A percentile compares a stretch with the other conserved stretches of the same genome.
These are phyloP conservation scores for Batkoa obscura DNA, from an alignment of 371 early-diverging fungal genomes.

Conservation along the genomic window DNA sequence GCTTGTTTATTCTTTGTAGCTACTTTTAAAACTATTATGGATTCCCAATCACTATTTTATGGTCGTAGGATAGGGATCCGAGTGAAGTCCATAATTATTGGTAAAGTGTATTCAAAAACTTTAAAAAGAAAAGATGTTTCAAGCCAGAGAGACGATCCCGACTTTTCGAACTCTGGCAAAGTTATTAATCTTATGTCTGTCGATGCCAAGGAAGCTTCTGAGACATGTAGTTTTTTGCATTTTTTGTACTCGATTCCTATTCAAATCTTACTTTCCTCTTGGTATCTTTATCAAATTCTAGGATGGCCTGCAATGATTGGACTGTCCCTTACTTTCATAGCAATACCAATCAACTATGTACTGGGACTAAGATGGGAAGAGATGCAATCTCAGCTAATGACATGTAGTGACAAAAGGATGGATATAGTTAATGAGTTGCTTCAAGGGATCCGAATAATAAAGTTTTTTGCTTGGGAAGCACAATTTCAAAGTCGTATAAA, in stretches of 20 bases:
- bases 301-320: slow-evolving; percentile 28
- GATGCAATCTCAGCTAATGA: slow-evolving; percentile 8
- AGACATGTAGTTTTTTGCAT: slow-evolving; percentile 19
- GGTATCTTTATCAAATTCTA: slow-evolving; percentile 25
- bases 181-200: slow-evolving; percentile 66
- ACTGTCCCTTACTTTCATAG: slow-evolving; percentile 18
- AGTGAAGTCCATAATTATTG: slow-evolving; percentile 28
- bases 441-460: slow-evolving; percentile 47
- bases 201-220: slow-evolving; percentile 36
- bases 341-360: slow-evolving; percentile 26
- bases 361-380: slow-evolving; percentile 25
- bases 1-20: slow-evolving; percentile 17
- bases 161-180: slow-evolving; percentile 29
- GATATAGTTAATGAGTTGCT: slow-evolving; percentile 25
- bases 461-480: slow-evolving; percentile 48
- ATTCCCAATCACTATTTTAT: slow-evolving; percentile 8
- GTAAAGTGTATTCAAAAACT: slow-evolving; percentile 33
- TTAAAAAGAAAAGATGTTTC: slow-evolving; percentile 28
- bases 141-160: slow-evolving; percentile 7
- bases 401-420: slow-evolving; percentile 22
- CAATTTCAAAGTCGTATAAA: slow-evolving; percentile 27
- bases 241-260: slow-evolving; percentile 29
- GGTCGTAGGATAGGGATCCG: slow-evolving; percentile 9
- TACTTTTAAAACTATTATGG: slow-evolving; percentile 19
- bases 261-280: slow-evolving; percentile 21